Percentiles rank a stretch among this genome's conserved stretches.
These are phyloP conservation scores for Aspergillus pseudotamarii DNA, from an alignment of 2,329 filamentous ascomycete species.

Conservation along the genomic window DNA sequence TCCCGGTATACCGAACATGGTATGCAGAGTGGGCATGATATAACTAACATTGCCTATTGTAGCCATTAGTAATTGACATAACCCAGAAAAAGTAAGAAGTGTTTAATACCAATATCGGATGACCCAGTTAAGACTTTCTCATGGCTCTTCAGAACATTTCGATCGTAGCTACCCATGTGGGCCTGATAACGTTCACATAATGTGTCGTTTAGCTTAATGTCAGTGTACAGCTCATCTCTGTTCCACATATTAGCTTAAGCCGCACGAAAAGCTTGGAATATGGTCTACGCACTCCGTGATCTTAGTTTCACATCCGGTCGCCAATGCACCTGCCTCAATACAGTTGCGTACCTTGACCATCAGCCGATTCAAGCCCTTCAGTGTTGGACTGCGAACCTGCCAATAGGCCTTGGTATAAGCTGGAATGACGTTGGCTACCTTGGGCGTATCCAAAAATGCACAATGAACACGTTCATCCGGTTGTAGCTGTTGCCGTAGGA, in stretches of 20 bases:
- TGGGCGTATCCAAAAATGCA: slow-evolving; percentile 57
- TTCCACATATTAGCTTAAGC: not conserved
- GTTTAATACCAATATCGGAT: slow-evolving; percentile 48
- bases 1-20: slow-evolving; percentile 50
- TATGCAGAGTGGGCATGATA: slow-evolving; percentile 52
- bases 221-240: slow-evolving; percentile 43
- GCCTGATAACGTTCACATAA: slow-evolving; percentile 49
- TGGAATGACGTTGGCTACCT: slow-evolving; percentile 61
- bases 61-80: not conserved
- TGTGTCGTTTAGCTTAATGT: slow-evolving; percentile 50
- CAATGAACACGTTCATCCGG: slow-evolving; percentile 58
- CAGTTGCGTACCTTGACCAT: slow-evolving; percentile 35
- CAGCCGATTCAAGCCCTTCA: slow-evolving; percentile 42
- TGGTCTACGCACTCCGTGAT: slow-evolving; percentile 32
- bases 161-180: slow-evolving; percentile 47
- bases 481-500: slow-evolving; percentile 60
- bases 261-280: too few species aligned
- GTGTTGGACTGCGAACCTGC: slow-evolving; percentile 49
- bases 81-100: too few species aligned
- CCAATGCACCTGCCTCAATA: slow-evolving; percentile 39
- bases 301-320: slow-evolving; percentile 37
- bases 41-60: slow-evolving; percentile 53
- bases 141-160: slow-evolving; percentile 40
- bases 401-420: slow-evolving; percentile 51
- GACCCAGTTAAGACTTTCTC: slow-evolving; percentile 46